These are phyloP conservation scores for Alternaria alternata DNA, from an alignment of 2,329 filamentous ascomycete genomes.

Conservation along the genomic window DNA sequence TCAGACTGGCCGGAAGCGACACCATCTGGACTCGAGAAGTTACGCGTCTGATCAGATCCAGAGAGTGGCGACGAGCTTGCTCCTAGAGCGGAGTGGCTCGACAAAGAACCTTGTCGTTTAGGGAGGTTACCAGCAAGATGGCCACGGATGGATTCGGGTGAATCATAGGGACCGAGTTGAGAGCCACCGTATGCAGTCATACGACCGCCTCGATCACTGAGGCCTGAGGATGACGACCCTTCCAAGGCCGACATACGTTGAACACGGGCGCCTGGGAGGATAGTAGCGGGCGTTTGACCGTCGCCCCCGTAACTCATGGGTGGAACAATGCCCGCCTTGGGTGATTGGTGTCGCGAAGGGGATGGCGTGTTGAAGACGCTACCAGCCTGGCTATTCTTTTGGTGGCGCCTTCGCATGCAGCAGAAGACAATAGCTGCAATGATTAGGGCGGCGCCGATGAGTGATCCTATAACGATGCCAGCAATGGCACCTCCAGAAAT, in stretches of 20 bases:
- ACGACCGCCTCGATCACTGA: constrained; percentile 48
- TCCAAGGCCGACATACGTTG: constrained; percentile 96
- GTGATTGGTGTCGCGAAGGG: constrained; percentile 60
- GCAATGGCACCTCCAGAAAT: constrained; percentile 89
- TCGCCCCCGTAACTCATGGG: constrained; percentile 55
- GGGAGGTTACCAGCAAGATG: constrained; percentile 54
- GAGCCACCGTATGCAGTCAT: constrained; percentile 34
- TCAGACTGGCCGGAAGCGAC: constrained; percentile 91
- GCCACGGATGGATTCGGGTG: constrained; percentile 70
- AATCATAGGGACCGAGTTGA: constrained; percentile 57
- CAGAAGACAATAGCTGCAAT: constrained; percentile 66
- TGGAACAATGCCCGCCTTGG: constrained; percentile 42
- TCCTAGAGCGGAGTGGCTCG: constrained; percentile 79
- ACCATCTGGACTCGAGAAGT: constrained; percentile 85
- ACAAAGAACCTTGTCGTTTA: constrained; percentile 86
- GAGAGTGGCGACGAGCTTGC: constrained; percentile 74
- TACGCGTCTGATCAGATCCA: constrained; percentile 56
- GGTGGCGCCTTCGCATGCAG: constrained; percentile 67
- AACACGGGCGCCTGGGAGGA: constrained; percentile 86
- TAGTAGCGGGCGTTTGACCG: constrained; percentile 49
- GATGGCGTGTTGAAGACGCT: constrained; percentile 92
- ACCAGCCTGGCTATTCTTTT: constrained; percentile 67
- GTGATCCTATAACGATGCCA: constrained; percentile 83
- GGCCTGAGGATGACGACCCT: constrained; percentile 65
- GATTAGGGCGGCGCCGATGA: constrained; percentile 76